Evolutionary conservation across 768 basidiomycete genomes (phyloP), one percentile per base, ranked within the genome.

Genomic region (Rhodotorula graminis): DNA sequence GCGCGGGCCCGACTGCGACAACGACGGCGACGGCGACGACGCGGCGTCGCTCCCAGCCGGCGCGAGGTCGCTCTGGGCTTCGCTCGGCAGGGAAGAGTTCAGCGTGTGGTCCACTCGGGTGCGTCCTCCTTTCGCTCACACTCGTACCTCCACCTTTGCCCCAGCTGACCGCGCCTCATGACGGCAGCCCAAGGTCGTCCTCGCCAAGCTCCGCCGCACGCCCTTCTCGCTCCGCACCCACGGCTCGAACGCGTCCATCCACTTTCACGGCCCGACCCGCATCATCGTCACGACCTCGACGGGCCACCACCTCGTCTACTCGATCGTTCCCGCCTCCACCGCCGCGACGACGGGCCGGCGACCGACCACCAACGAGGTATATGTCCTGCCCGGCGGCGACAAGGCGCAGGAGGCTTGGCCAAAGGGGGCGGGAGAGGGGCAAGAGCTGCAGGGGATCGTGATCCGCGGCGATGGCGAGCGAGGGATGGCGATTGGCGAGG

Each of bases 171-270:
- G 52, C 10, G 49, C 42, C 7, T 8, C 47, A 29, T 3, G 0
- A 3, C 3, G 49, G 2, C 62, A 75, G 74, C 74, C 74, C 11
- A 75, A 75, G 29, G 74, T 72, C 42, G 74, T 75, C 16, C 66
- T 76, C 44, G 75, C 75, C n/a, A 76, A 76, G 61, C 59, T 76
- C 7, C 64, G 64, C 29, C 68, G 75, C 1, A 63, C 71, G 5
- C 66, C 71, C 23, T 18, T 68, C 61, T 76, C 75, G 21, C 63
- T 76, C 15, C 59, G 75, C 29, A 72, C 71, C 0, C 71, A 76
- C 57, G 75, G 75, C 46, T 50, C 62, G 19, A 76, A 76, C 56
- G 52, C 65, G 6, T 16, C 37, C 23, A 29, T 73, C 14, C 18
- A n/a, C 53, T 76, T 76, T 50, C 68, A 70, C 49, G 72, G 71